Conservation (phyloP, 306 rosid species). For the Senna siamea region DNA sequence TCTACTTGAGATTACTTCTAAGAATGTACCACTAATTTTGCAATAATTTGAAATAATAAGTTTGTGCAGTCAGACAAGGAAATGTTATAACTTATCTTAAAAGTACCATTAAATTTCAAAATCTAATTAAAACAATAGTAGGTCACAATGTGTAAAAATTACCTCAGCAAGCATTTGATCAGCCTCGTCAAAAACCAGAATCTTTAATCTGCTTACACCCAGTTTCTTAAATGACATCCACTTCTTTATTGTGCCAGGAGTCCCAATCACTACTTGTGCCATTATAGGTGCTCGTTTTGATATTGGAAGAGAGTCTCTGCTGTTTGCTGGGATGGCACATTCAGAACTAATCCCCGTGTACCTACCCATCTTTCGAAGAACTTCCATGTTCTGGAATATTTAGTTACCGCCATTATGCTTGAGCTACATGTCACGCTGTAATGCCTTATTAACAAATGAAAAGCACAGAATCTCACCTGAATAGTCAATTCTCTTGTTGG, state of each 20-base stretch:
- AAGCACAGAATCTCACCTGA: slow-evolving; percentile 53
- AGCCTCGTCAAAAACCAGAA: slow-evolving; percentile 93
- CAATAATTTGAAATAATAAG: background rate
- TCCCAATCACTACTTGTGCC: slow-evolving; percentile 84
- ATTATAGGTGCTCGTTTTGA: slow-evolving; percentile 53
- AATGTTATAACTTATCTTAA: background rate
- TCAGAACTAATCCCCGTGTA: slow-evolving; percentile 76
- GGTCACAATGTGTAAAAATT: background rate
- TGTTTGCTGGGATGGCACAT: slow-evolving; percentile 68
- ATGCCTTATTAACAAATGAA: background rate
- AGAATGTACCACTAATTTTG: background rate
- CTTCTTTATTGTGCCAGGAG: slow-evolving; percentile 84
- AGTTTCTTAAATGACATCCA: slow-evolving; percentile 65
- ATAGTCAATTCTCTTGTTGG: slow-evolving; percentile 89
- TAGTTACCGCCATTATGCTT: background rate
- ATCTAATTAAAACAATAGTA: background rate
- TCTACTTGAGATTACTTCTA: background rate
- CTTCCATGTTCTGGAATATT: slow-evolving; percentile 69
- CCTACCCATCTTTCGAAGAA: slow-evolving; percentile 82
- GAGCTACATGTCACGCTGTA: background rate
- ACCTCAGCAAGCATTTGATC: slow-evolving; percentile 88
- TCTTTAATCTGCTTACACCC: slow-evolving; percentile 53
- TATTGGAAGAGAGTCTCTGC: slow-evolving; percentile 41
- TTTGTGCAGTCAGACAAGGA: background rate
- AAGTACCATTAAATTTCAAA: background rate